Evolutionary conservation across 129 eudicot genomes (phyloP).

Genomic region (Glebionis coronaria): DNA sequence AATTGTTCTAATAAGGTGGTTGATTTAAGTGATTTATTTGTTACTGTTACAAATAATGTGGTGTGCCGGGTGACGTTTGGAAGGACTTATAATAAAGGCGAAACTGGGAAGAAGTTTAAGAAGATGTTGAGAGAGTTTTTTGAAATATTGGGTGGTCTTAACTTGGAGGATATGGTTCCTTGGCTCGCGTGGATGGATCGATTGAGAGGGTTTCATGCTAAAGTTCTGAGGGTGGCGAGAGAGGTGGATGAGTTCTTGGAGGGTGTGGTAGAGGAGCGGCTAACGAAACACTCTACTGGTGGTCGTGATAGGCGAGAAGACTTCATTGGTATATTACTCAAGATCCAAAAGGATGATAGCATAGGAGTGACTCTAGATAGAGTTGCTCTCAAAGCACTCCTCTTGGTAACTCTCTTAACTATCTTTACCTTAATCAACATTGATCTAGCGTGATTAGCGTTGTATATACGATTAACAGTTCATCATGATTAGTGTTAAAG

Average conservation of each 20-base stretch:
- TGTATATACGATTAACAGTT: too few relatives aligned
- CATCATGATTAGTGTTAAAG: too few relatives aligned
- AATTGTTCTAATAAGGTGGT: slow-evolving; percentile 9
- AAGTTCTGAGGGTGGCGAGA: slow-evolving; percentile 32
- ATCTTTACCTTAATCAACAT: too few relatives aligned
- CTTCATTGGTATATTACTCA: slow-evolving; percentile 40
- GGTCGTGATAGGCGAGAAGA: slow-evolving; percentile 25
- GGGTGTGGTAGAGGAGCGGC: slow-evolving; percentile 43
- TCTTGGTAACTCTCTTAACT: slow-evolving; percentile 33
- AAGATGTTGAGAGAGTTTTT: slow-evolving; percentile 39
- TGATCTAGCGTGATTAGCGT: too few relatives aligned
- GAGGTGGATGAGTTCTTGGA: slow-evolving; percentile 47
- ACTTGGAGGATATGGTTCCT: slow-evolving; percentile 44
- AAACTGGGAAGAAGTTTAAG: slow-evolving; percentile 41
- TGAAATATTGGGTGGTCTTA: slow-evolving; percentile 42
- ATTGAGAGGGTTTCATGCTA: slow-evolving; percentile 32
- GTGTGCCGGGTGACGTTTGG: slow-evolving; percentile 69
- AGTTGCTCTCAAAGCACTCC: slow-evolving; percentile 44
- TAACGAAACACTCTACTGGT: slow-evolving; percentile 3
- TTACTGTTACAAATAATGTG: slow-evolving; percentile 42
- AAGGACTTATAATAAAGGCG: slow-evolving; percentile 48
- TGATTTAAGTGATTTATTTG: slow-evolving; percentile 50
- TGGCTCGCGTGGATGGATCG: slow-evolving; percentile 40
- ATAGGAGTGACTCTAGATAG: slow-evolving; percentile 31
- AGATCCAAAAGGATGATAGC: slow-evolving; percentile 34